These are phyloP conservation scores for Ogataea zsoltii DNA, from an alignment of 805 yeast genomes.

Conservation along the genomic window DNA sequence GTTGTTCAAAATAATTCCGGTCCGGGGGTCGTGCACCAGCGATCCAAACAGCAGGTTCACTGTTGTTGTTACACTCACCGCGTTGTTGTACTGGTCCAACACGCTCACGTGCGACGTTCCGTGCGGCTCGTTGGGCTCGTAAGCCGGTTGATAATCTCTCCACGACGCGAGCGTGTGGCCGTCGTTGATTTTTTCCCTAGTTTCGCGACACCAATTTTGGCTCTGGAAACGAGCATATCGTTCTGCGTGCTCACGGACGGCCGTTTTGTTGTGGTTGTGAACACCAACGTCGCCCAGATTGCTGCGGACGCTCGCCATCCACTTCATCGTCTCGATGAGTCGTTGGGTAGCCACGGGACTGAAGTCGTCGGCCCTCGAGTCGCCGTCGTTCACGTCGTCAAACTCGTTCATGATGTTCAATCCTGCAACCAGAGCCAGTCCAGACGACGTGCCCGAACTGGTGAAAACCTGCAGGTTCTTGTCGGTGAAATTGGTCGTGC, in stretches of 20 bases:
- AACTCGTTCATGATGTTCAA: conserved; percentile 59
- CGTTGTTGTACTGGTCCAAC: conserved; percentile 71
- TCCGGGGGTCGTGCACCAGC: conserved; percentile 70
- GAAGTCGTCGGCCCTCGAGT: conserved; percentile 40
- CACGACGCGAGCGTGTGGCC: conserved; percentile 59
- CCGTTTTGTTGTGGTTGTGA: conserved; percentile 27
- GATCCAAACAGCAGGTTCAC: conserved; percentile 85
- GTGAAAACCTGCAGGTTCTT: conserved; percentile 44
- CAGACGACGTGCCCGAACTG: conserved; percentile 76
- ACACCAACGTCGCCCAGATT: conserved; percentile 69
- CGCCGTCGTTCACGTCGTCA: conserved; percentile 29
- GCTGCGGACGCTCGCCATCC: conserved; percentile 88
- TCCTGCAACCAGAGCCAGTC: conserved; percentile 79
- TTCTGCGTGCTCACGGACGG: conserved; percentile 30
- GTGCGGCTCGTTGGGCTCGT: conserved; percentile 73
- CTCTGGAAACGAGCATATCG: conserved; percentile 48
- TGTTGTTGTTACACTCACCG: conserved; percentile 87
- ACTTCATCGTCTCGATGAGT: conserved; percentile 84
- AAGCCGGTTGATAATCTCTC: conserved; percentile 77
- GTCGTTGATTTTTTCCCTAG: conserved; percentile 53
- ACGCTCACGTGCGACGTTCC: conserved; percentile 91
- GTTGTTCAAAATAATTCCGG: conserved; percentile 83
- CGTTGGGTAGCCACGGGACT: conserved; percentile 57
- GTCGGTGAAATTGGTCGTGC: conserved; percentile 35
- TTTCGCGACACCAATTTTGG: conserved; percentile 57